Evolutionary conservation across 257 asterid species (phyloP).

Genomic region (Salvia rosmarinus): DNA sequence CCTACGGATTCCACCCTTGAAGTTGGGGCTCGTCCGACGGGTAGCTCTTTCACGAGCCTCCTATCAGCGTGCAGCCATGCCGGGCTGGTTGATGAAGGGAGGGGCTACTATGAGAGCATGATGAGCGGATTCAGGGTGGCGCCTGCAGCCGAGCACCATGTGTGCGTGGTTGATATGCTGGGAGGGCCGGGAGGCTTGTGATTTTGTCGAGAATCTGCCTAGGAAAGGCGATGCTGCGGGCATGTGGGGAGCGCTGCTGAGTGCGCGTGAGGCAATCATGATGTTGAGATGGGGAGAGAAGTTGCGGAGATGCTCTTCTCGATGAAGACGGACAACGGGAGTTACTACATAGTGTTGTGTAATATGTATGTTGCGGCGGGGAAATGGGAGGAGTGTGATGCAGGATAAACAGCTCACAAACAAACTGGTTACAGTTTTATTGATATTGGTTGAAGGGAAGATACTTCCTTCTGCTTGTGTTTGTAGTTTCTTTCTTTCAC

Average conservation of each 20-base stretch:
- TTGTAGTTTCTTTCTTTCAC: background rate
- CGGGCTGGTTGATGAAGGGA: conserved; percentile 64
- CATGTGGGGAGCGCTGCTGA: conserved; percentile 67
- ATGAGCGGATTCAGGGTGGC: conserved; percentile 35
- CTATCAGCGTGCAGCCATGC: conserved; percentile 72
- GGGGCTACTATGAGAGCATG: conserved; percentile 50
- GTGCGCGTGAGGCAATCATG: conserved; percentile 65
- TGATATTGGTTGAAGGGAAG: conserved; percentile 46
- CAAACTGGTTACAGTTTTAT: conserved; percentile 53
- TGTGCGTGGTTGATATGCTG: conserved; percentile 59
- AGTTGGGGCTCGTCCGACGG: conserved; percentile 54
- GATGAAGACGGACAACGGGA: conserved; percentile 61
- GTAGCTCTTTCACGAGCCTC: conserved; percentile 63
- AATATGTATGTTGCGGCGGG: conserved; percentile 67
- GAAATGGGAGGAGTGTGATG: conserved; percentile 56
- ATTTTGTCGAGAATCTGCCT: conserved; percentile 48
- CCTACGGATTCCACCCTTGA: conserved; percentile 59
- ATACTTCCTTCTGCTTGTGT: background rate
- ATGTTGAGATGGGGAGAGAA: conserved; percentile 60
- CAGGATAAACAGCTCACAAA: conserved; percentile 51
- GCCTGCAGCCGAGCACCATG: conserved; percentile 58
- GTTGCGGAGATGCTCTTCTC: conserved; percentile 50
- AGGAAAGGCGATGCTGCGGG: conserved; percentile 41
- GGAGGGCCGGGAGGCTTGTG: conserved; percentile 55
- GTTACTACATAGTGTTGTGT: conserved; percentile 57